Evolutionary conservation across 164 flowering plant species (phyloP).

Genomic region (Saururus chinensis): DNA sequence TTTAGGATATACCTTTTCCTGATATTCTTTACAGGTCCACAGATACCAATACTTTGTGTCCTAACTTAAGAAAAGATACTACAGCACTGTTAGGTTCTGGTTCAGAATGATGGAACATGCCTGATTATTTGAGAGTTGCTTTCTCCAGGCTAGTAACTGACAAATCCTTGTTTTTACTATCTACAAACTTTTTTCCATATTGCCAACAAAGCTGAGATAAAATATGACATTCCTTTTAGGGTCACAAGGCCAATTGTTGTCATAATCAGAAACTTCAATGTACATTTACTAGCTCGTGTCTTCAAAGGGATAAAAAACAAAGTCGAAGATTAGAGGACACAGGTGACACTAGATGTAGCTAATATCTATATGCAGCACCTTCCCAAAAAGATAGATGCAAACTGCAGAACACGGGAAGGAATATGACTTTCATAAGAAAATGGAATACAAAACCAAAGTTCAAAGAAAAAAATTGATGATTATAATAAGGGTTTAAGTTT

Average conservation of each 20-base stretch:
- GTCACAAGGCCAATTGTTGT: not conserved
- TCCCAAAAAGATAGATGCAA: not conserved
- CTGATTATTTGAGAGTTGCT: not conserved
- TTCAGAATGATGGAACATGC: not conserved
- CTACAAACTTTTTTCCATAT: too few species aligned
- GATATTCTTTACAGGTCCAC: constrained; percentile 89
- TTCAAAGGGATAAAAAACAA: not conserved
- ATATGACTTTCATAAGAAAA: too few species aligned
- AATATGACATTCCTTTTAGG: not conserved
- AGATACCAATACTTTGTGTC: constrained; percentile 75
- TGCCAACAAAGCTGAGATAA: not conserved
- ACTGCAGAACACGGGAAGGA: not conserved
- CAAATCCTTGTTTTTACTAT: too few species aligned
- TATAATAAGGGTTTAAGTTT: too few species aligned
- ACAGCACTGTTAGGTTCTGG: not conserved
- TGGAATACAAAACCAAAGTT: not conserved
- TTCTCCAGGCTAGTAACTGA: not conserved
- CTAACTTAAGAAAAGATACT: constrained; percentile 45
- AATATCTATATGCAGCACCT: not conserved
- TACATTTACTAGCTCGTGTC: not conserved
- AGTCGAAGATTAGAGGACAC: not conserved
- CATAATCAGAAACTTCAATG: not conserved
- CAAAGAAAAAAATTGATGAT: too few species aligned
- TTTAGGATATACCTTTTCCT: constrained; percentile 40
- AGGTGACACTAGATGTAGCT: too few species aligned